These are phyloP conservation scores for Lyophyllum semitale DNA, from an alignment of 768 basidiomycete species.

Conservation along the genomic window DNA sequence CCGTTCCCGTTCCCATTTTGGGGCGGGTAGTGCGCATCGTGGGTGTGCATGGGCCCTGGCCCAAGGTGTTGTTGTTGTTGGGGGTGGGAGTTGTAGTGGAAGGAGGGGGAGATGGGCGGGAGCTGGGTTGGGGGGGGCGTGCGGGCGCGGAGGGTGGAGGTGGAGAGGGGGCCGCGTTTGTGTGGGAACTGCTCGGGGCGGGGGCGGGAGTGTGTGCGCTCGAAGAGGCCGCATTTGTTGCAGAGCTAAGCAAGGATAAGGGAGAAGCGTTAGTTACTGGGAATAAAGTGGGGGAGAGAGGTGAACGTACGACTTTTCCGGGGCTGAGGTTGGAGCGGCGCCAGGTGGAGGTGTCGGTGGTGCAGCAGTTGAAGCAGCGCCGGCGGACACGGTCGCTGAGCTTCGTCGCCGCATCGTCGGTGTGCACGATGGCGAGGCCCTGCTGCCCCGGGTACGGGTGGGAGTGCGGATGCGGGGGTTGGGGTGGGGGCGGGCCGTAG, in stretches of 20 bases:
- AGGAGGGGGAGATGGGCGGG: constrained; percentile 24
- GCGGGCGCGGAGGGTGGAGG: constrained; percentile 49
- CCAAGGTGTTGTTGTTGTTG: constrained; percentile 48
- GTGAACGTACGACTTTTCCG: constrained; percentile 65
- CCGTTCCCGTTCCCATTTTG: neutral
- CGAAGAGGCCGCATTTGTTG: constrained; percentile 80
- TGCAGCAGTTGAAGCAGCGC: constrained; percentile 83
- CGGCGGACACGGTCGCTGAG: constrained; percentile 75
- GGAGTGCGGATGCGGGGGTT: neutral
- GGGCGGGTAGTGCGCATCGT: neutral
- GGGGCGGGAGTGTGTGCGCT: constrained; percentile 77
- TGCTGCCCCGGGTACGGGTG: constrained; percentile 35
- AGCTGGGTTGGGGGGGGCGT: constrained; percentile 41
- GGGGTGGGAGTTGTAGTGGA: constrained; percentile 7
- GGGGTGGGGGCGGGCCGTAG: constrained; percentile 1
- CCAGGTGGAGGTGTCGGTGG: constrained; percentile 85
- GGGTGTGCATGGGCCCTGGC: constrained; percentile 33
- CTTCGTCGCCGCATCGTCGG: constrained; percentile 82
- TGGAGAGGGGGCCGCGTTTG: constrained; percentile 69
- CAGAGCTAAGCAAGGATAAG: constrained; percentile 38
- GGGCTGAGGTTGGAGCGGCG: constrained; percentile 74
- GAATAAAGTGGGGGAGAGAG: neutral
- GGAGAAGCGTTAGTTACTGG: constrained; percentile 25
- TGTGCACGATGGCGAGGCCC: constrained; percentile 38
- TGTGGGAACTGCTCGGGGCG: constrained; percentile 82